phyloP scores from a whole-genome alignment of 2,329 filamentous ascomycete species.

The Penicillium sp. region DNA sequence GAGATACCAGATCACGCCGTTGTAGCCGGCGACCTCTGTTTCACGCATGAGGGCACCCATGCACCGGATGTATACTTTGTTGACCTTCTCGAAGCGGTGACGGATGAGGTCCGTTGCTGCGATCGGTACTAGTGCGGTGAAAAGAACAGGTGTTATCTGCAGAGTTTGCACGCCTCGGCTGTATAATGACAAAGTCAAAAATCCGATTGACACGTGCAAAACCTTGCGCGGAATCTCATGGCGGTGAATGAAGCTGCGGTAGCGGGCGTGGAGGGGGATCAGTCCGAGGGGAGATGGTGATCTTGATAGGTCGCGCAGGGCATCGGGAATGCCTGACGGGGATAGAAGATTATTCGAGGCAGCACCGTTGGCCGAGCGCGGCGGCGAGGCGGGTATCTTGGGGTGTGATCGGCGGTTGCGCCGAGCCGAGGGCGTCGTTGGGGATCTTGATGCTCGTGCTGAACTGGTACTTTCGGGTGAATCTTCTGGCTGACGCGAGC shows the following conservation, averaged over 20 bases:
- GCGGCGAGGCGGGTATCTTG: constrained; percentile 41
- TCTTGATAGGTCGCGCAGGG: constrained; percentile 84
- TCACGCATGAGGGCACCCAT: constrained; percentile 95
- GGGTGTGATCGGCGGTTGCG: constrained; percentile 41
- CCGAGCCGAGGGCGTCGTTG: constrained; percentile 13
- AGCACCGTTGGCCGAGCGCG: constrained; percentile 36
- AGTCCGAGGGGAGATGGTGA: constrained; percentile 90
- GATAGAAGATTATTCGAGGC: constrained; percentile 40
- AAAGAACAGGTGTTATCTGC: constrained; percentile 78
- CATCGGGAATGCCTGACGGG: constrained; percentile 55
- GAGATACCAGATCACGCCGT: constrained; percentile 96
- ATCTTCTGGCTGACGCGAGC: constrained; percentile 52
- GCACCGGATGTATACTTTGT: constrained; percentile 78
- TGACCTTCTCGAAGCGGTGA: constrained; percentile 76
- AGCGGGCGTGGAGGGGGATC: constrained; percentile 92
- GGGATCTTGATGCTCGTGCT: constrained; percentile 51
- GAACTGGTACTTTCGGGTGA: constrained; percentile 42
- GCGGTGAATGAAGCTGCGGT: constrained; percentile 87
- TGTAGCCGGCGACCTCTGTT: constrained; percentile 89
- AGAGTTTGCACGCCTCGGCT: constrained; percentile 71
- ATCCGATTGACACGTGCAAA: constrained; percentile 94
- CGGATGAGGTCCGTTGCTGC: constrained; percentile 77
- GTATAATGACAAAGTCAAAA: constrained; percentile 86
- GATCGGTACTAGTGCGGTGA: constrained; percentile 79
- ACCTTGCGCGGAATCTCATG: constrained; percentile 95